phyloP scores from a whole-genome alignment of 495 filamentous ascomycete genomes.

The Penicillium egyptiacum region DNA sequence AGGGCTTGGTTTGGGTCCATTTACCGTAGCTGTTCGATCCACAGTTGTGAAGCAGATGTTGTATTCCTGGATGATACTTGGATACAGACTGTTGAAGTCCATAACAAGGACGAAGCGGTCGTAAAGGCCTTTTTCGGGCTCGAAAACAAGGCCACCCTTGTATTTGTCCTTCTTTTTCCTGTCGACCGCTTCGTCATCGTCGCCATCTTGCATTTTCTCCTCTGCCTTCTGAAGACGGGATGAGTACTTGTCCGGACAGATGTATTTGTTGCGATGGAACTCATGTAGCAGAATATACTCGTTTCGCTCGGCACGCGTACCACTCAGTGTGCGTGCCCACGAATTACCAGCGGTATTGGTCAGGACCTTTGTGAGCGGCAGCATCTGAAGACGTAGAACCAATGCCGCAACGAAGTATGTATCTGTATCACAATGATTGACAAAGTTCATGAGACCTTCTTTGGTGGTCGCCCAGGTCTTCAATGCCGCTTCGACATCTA shows the following conservation, averaged over 20 bases:
- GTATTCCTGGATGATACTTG: conserved; percentile 98
- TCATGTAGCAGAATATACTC: conserved; percentile 99
- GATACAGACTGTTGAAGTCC: conserved; percentile 99
- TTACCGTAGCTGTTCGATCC: conserved; percentile 65
- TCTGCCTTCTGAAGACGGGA: conserved; percentile 67
- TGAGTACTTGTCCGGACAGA: conserved; percentile 89
- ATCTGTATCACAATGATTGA: conserved; percentile 89
- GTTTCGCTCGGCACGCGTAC: conserved; percentile 94
- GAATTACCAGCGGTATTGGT: conserved; percentile 98
- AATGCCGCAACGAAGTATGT: conserved; percentile 94
- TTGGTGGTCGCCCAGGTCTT: conserved; percentile 84
- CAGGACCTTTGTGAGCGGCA: conserved; percentile 89
- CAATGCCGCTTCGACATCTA: conserved; percentile 84
- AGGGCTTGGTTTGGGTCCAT: conserved; percentile 15
- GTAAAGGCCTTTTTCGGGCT: conserved; percentile 94
- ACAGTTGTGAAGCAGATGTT: conserved; percentile 99
- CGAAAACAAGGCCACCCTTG: conserved; percentile 97
- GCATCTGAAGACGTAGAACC: conserved; percentile 82
- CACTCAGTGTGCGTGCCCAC: conserved; percentile 93
- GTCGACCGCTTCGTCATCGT: conserved; percentile 69
- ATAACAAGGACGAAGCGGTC: conserved; percentile 97
- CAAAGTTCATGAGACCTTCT: conserved; percentile 87
- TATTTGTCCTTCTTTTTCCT: conserved; percentile 99
- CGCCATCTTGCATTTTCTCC: conserved; percentile 61
- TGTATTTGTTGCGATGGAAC: conserved; percentile 93